Evolutionary conservation across 306 rosid genomes (phyloP), one percentile per base, ranked within the genome.

Genomic region (Sechiopsis laciniata): DNA sequence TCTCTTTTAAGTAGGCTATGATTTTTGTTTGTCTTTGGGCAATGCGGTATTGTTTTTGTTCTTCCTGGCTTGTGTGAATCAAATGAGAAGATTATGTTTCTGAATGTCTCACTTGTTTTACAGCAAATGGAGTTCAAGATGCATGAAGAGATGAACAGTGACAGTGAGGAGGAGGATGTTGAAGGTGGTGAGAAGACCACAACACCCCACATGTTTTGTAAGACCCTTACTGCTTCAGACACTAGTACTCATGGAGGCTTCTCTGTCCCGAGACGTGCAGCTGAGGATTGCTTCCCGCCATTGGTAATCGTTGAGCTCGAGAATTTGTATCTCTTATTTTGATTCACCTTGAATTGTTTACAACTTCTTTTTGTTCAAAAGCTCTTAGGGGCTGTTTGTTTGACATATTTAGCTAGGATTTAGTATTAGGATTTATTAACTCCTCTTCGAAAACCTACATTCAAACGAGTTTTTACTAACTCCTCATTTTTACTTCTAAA

Each of bases 241-340:
- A 95, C 99, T 8, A 95, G 99, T 82, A 91, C 99, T 77, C 99
- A 95, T 68, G 99, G 99, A 64, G 99, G 99, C 22, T 95, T 95
- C 82, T 95, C 99, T 2, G 99, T 95, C 26, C 99, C 99, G 37
- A 91, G 99, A 42, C 92, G 99, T 11, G 99, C 99, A 0, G 99
- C 99, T n/a, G 99, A 95, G 81, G 99, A 95, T 82, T 95, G 99
- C 84, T 95, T 95, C 74, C 97, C 99, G 73, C 91, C 97, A 52
- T 84, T 95, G 96, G 99, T 95, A 89, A 78, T 59, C 16, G 48
- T 59, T 22, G 69, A 67, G 67, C 29, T 35, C 56, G 60, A 59
- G 40, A 16, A 20, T 72, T 8, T 70, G 10, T 13, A 32, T 32
- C 37, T 32, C 37, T 32, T 32, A 2, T 57, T 55, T 69, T 12